phyloP scores from a whole-genome alignment of 169 alveolate species.

The Cryptosporidium tyzzeri region DNA sequence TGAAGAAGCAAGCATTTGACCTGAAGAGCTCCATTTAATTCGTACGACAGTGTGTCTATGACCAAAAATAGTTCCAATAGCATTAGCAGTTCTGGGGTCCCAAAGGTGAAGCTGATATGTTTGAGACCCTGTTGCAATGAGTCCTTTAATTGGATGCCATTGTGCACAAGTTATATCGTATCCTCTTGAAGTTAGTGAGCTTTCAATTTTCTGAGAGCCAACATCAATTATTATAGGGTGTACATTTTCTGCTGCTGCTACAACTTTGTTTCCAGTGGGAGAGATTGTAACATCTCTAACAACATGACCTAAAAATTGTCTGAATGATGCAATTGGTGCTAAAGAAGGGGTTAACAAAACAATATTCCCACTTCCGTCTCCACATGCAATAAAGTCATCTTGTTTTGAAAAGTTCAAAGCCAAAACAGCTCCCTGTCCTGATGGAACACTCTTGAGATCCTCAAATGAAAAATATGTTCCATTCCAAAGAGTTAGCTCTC shows the following conservation, averaged over 20 bases:
- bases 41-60: constrained; percentile 86
- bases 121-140: constrained; percentile 88
- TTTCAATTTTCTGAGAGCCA: constrained; percentile 73
- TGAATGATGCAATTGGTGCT: constrained; percentile 74
- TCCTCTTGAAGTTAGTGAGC: constrained; percentile 66
- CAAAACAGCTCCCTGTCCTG: constrained; percentile 75
- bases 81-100: constrained; percentile 86
- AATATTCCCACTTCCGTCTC: constrained; percentile 75
- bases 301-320: constrained; percentile 74
- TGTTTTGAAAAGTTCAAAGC: constrained; percentile 71
- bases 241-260: constrained; percentile 74
- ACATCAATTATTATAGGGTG: constrained; percentile 73
- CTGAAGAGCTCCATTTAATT: constrained; percentile 72
- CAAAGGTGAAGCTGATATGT: constrained; percentile 87
- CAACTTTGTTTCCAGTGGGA: constrained; percentile 74
- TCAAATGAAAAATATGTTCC: constrained; percentile 88
- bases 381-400: constrained; percentile 74
- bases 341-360: constrained; percentile 64
- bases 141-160: constrained; percentile 87
- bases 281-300: constrained; percentile 74
- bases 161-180: constrained; percentile 83
- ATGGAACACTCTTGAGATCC: constrained; percentile 86
- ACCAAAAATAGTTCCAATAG: constrained; percentile 86
- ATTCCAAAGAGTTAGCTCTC: constrained; percentile 89
- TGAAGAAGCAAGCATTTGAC: constrained; percentile 75